These are phyloP conservation scores for Ophiostoma sp. DNA, from an alignment of 2,329 filamentous ascomycete genomes.

Conservation along the genomic window DNA sequence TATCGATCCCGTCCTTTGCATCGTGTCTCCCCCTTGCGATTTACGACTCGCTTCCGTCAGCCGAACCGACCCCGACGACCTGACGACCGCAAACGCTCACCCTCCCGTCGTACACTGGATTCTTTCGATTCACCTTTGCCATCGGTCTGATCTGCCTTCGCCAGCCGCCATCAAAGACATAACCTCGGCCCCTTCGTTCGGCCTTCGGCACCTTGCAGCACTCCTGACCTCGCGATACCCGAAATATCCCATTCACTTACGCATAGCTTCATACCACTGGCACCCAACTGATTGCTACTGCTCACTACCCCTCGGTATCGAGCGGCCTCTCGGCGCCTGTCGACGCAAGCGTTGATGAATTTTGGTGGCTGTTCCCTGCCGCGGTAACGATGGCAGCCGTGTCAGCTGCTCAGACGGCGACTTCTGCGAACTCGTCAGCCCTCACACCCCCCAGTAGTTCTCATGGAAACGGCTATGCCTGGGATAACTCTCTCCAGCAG, in stretches of 20 bases:
- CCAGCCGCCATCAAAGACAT: neutral
- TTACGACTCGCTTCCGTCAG: neutral
- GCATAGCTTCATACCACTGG: neutral
- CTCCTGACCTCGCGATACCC: neutral
- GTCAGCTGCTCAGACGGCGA: slow-evolving; percentile 43
- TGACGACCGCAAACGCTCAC: neutral
- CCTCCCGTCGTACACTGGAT: neutral
- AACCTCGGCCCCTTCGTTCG: neutral
- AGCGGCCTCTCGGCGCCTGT: slow-evolving; percentile 10
- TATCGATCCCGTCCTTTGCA: neutral
- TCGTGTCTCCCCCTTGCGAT: neutral
- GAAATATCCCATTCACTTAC: neutral
- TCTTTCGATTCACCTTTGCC: neutral
- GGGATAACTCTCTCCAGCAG: slow-evolving; percentile 24
- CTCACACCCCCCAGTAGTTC: slow-evolving; percentile 47
- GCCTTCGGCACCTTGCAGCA: neutral
- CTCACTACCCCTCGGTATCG: neutral
- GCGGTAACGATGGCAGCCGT: slow-evolving; percentile 47
- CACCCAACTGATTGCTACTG: neutral
- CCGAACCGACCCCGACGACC: neutral
- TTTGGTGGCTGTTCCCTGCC: slow-evolving; percentile 16
- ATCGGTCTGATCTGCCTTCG: neutral
- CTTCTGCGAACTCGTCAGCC: slow-evolving; percentile 35
- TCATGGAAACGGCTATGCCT: slow-evolving; percentile 42
- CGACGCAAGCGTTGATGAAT: slow-evolving; percentile 17